Base-by-base conservation (phyloP, 768 basidiomycete species). In the Collybia nuda region DNA sequence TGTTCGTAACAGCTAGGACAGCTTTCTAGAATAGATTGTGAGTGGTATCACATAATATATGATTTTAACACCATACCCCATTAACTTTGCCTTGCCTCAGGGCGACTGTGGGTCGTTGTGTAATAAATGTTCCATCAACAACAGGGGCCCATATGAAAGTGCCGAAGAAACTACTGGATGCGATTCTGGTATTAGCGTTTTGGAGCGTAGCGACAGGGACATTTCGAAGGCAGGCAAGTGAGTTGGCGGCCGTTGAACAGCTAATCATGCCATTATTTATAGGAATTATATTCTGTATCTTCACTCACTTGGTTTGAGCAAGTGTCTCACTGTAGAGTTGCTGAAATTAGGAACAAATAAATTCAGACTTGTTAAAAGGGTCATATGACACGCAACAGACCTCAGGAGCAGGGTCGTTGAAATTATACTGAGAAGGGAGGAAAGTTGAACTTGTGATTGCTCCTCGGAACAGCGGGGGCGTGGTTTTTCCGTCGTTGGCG, bases 51-150 rank as follows among this genome's bases (percentile, higher is more conserved):
- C 32, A 11, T 11, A 9, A 32, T 11, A 32, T 14, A 14, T 32
- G 14, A 11, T 32, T 14, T 14, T 11, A 14, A 2, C 14, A 59
- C n/a, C 71, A 17, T 56, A 79, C 77, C 12, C 70, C 71, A 37
- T 79, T 79, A 28, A 74, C 44, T 45, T 62, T 65, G 7, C 72
- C 65, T 36, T 63, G 56, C 7, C 55, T 54, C 17, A 80, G 48
- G 1, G 72, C 61, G 36, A 67, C 52, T 0, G 65, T 72, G 1
- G 78, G 75, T 17, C 72, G 62, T 36, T 74, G 67, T 0, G 63
- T 56, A 29, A 79, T 76, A 51, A 77, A 75, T 0, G 59, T 66
- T 1, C 74, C 77, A 56, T 79, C 78, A 1, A 80, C 67, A 18
- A 80, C 75, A 0, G 77, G 77, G 12, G 65, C 63, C 28, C 72